Percentiles rank a stretch among this genome's conserved stretches.
Evolutionary conservation across 2,329 filamentous ascomycete genomes (phyloP).

Genomic region (Albophoma yamanashiensis): DNA sequence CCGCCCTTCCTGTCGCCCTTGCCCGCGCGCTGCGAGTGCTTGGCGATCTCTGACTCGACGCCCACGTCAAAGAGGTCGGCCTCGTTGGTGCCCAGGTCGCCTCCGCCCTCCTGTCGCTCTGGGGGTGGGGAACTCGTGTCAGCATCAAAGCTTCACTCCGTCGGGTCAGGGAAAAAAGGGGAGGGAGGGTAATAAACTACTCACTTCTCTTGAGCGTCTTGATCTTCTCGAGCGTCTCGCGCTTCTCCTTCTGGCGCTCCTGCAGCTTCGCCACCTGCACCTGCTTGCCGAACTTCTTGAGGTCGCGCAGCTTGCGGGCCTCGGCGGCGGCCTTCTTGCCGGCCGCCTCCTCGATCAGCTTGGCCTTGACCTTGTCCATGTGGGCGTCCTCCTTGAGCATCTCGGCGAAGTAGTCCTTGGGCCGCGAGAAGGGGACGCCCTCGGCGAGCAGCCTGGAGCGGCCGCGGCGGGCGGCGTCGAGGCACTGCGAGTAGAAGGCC

Average conservation of each 20-base stretch:
- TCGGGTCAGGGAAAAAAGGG: neutral
- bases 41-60: conserved; percentile 55
- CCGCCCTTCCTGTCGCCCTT: conserved; percentile 15
- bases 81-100: conserved; percentile 58
- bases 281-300: conserved; percentile 99
- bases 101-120: conserved; percentile 73
- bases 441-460: conserved; percentile 70
- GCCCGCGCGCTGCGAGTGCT: conserved; percentile 25
- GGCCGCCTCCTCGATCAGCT: conserved; percentile 84
- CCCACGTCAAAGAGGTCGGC: conserved; percentile 86
- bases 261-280: conserved; percentile 94
- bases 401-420: conserved; percentile 94
- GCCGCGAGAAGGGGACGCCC: conserved; percentile 75
- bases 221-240: conserved; percentile 90
- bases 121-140: conserved; percentile 6
- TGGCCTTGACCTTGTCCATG: conserved; percentile 93
- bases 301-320: conserved; percentile 80
- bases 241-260: conserved; percentile 86
- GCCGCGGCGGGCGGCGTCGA: conserved; percentile 65
- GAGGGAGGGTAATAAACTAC: conserved; percentile 21
- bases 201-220: conserved; percentile 88
- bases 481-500: conserved; percentile 83
- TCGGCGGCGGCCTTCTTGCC: conserved; percentile 87
- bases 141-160: neutral
- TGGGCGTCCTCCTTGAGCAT: conserved; percentile 98